Evolutionary conservation across 2,329 filamentous ascomycete genomes (phyloP), one percentile per base, ranked within the genome.

Genomic region (Penicillium sp.): DNA sequence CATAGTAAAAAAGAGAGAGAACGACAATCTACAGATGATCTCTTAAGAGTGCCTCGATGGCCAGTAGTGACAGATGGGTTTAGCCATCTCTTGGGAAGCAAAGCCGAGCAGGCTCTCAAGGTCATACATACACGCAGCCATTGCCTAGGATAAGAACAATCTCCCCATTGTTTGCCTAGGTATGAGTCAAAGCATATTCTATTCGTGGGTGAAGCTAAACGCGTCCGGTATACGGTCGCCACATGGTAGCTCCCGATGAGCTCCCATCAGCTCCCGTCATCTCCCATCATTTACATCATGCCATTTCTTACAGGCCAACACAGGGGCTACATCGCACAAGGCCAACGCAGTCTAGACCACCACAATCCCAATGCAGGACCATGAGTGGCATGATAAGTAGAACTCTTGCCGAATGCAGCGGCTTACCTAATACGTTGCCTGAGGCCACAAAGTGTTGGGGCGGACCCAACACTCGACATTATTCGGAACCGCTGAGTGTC

Each of bases 401-500:
- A 7, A 8, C 7, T 38, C 3, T 11, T 27, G 13, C 30, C 46
- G 31, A 40, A 40, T 14, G 14, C 30, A 13, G 27, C 2, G 30
- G 20, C 27, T 43, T 16, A 43, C 20, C 20, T 31, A 49, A 35
- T 4, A 0, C 2, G 36, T 35, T 27, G 49, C 54, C 57, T 58
- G 38, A 61, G 56, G 59, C 51, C 49, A 46, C 51, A 67, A 69
- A 69, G 59, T 51, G 66, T 69, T 69, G 66, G 66, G 59, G 57
- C 55, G 63, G 62, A 69, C 63, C 65, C 66, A 68, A 68, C 63
- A 53, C 39, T 36, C 48, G 40, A 30, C 24, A 45, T 39, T 54
- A 61, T 58, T 56, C 44, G 50, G 48, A 52, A 50, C 25, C 36
- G 40, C 41, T 51, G 46, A 43, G 45, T 44, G 48, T 53, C 53